Evolutionary conservation across 2,329 filamentous ascomycete species (phyloP).

Genomic region (Microdochium paspali): DNA sequence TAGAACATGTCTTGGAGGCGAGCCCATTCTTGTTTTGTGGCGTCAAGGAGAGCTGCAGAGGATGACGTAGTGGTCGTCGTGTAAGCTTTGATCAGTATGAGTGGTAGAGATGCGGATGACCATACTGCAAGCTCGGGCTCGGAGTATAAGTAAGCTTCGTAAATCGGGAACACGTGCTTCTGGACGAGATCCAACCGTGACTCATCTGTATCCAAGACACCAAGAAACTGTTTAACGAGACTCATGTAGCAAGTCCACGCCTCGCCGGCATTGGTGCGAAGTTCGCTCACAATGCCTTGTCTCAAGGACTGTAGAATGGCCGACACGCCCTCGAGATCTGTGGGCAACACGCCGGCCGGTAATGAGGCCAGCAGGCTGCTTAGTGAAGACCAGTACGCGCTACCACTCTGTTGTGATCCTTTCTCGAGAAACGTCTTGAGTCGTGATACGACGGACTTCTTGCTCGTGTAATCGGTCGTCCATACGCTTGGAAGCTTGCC

Average conservation of each 20-base stretch:
- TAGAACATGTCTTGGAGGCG: slow-evolving; percentile 52
- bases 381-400: slow-evolving; percentile 65
- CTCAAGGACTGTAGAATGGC: slow-evolving; percentile 59
- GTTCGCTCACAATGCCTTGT: slow-evolving; percentile 63
- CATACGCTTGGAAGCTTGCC: slow-evolving; percentile 59
- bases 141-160: slow-evolving; percentile 43
- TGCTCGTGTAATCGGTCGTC: slow-evolving; percentile 49
- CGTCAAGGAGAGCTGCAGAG: slow-evolving; percentile 30
- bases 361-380: slow-evolving; percentile 53
- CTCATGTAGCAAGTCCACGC: slow-evolving; percentile 73
- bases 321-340: slow-evolving; percentile 40
- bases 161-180: slow-evolving; percentile 42
- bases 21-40: slow-evolving; percentile 52
- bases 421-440: slow-evolving; percentile 68
- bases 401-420: slow-evolving; percentile 71
- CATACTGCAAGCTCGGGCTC: slow-evolving; percentile 27
- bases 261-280: slow-evolving; percentile 52
- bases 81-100: slow-evolving; percentile 37
- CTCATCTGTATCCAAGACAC: slow-evolving; percentile 32
- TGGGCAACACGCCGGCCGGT: slow-evolving; percentile 41
- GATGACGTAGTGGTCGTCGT: slow-evolving; percentile 29
- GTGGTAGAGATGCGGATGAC: slow-evolving; percentile 20
- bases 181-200: slow-evolving; percentile 33
- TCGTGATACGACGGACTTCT: slow-evolving; percentile 43
- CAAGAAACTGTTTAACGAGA: slow-evolving; percentile 44